These are phyloP conservation scores for Phytophthora cactorum DNA, from an alignment of 352 stramenopile species.

Conservation along the genomic window DNA sequence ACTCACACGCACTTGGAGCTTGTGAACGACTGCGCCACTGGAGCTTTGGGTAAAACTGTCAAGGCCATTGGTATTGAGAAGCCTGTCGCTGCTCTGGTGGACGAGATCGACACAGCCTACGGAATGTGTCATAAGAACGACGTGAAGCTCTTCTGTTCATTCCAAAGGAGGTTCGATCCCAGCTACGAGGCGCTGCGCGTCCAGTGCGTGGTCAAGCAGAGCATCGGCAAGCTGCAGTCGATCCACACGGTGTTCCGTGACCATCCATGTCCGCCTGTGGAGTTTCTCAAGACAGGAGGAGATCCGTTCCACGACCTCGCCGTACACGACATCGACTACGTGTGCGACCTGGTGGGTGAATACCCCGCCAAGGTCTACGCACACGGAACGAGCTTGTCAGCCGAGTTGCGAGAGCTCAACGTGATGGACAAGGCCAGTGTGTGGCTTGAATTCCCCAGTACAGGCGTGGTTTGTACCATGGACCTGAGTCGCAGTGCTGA, in stretches of 20 bases:
- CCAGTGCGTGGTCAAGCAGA: conserved; percentile 50
- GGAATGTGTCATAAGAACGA: conserved; percentile 46
- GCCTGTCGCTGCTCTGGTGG: conserved; percentile 59
- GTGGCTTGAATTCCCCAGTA: conserved; percentile 71
- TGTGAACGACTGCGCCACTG: conserved; percentile 41
- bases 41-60: conserved; percentile 18
- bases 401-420: conserved; percentile 65
- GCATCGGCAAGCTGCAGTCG: conserved; percentile 73
- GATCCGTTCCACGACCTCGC: conserved; percentile 93
- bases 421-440: conserved; percentile 89
- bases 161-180: conserved; percentile 92
- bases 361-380: conserved; percentile 87
- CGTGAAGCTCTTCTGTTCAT: conserved; percentile 89
- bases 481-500: conserved; percentile 83
- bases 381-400: conserved; percentile 72
- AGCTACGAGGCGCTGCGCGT: conserved; percentile 74
- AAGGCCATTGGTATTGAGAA: conserved; percentile 82
- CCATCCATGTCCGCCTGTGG: conserved; percentile 85
- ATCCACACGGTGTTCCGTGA: conserved; percentile 92
- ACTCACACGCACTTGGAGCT: conserved; percentile 72
- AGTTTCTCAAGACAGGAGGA: conserved; percentile 89
- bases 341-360: conserved; percentile 79
- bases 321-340: conserved; percentile 94
- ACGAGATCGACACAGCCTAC: conserved; percentile 73
- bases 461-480: conserved; percentile 89